phyloP scores from a whole-genome alignment of 164 flowering plant genomes.

The Chimonanthus praecox region DNA sequence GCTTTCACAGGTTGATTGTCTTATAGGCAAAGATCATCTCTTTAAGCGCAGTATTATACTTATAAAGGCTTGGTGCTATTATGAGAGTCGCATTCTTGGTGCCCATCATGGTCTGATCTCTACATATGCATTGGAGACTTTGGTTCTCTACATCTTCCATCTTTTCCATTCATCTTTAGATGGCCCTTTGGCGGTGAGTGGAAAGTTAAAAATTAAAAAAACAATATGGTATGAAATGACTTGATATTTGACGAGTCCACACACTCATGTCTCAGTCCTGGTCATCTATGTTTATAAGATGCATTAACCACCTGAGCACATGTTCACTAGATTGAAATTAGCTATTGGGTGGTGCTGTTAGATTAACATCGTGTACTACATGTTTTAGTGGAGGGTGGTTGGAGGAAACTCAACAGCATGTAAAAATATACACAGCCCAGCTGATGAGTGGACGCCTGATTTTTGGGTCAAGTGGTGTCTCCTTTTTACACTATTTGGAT shows the following conservation, averaged over 20 bases:
- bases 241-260: not conserved
- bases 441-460: too few relatives aligned
- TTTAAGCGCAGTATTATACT: constrained; percentile 88
- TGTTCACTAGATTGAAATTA: not conserved
- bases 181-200: constrained; percentile 78
- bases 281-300: too few relatives aligned
- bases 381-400: too few relatives aligned
- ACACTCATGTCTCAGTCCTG: not conserved
- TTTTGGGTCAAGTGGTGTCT: too few relatives aligned
- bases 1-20: constrained; percentile 57
- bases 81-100: constrained; percentile 92
- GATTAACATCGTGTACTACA: too few relatives aligned
- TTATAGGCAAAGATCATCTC: constrained; percentile 70
- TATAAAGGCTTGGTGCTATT: constrained; percentile 95
- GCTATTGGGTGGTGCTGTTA: not conserved
- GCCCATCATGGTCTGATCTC: constrained; percentile 93
- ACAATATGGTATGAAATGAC: not conserved
- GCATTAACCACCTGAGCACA: not conserved
- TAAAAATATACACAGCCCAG: too few relatives aligned
- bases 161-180: constrained; percentile 57
- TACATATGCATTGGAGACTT: constrained; percentile 86
- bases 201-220: too few relatives aligned
- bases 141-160: constrained; percentile 80
- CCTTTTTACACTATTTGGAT: too few relatives aligned
- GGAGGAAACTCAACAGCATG: too few relatives aligned